These are phyloP conservation scores for Citeromyces hawaiiensis DNA, from an alignment of 1,139 yeast species.

Conservation along the genomic window DNA sequence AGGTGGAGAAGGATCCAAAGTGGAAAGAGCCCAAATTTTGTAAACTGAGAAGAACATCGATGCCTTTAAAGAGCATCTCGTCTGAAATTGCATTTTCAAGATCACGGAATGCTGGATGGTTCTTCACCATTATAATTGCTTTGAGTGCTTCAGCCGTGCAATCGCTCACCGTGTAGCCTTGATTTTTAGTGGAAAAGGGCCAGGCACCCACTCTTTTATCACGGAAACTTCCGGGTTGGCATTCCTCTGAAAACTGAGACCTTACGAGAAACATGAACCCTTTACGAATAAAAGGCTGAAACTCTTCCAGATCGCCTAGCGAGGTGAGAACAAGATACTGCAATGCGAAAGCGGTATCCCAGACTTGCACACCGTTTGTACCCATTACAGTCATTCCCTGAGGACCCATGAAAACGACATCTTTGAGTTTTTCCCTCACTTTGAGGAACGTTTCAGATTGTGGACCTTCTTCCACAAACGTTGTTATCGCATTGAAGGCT, in stretches of 20 bases:
- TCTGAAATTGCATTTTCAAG: constrained; percentile 37
- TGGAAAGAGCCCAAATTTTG: constrained; percentile 77
- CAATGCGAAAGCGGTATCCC: constrained; percentile 90
- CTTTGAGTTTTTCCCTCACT: constrained; percentile 52
- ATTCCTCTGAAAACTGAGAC: constrained; percentile 76
- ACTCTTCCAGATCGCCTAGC: constrained; percentile 56
- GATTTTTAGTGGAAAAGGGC: constrained; percentile 93
- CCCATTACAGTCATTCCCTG: constrained; percentile 94
- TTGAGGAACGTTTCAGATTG: constrained; percentile 48
- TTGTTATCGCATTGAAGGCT: constrained; percentile 67
- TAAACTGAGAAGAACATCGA: constrained; percentile 53
- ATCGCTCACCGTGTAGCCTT: constrained; percentile 94
- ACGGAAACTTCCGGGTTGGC: constrained; percentile 68
- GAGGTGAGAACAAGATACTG: constrained; percentile 80
- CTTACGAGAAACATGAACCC: constrained; percentile 65
- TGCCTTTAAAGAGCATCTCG: constrained; percentile 46
- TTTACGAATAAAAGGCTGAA: constrained; percentile 42
- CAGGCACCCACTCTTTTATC: constrained; percentile 87
- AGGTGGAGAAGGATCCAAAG: constrained; percentile 86
- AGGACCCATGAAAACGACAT: constrained; percentile 72
- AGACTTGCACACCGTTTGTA: constrained; percentile 93
- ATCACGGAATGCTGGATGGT: constrained; percentile 38
- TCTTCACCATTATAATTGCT: constrained; percentile 85
- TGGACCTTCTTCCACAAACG: constrained; percentile 55
- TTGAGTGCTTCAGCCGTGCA: constrained; percentile 95